These are phyloP conservation scores for Ceratobasidium sp. DNA, from an alignment of 1,284 basidiomycete species.

Conservation along the genomic window DNA sequence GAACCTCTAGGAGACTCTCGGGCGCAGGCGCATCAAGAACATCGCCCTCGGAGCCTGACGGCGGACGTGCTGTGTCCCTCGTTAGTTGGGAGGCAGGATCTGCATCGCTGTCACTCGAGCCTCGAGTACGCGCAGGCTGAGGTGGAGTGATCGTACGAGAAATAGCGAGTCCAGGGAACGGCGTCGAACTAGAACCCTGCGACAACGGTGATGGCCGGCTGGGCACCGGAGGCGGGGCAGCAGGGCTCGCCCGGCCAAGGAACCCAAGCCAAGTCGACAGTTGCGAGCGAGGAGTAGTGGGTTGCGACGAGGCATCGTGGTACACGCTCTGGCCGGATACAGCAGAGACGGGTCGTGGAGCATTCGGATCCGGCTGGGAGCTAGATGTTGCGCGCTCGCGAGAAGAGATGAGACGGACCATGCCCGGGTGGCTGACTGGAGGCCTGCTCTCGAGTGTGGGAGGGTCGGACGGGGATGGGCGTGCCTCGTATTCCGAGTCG, in stretches of 20 bases:
- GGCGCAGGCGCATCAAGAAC: constrained; percentile 37
- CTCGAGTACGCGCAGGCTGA: constrained; percentile 22
- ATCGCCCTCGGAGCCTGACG: constrained; percentile 12
- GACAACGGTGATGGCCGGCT: constrained; percentile 25
- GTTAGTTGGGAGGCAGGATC: constrained; percentile 28
- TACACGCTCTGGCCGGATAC: constrained; percentile 34
- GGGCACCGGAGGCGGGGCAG: constrained; percentile 34
- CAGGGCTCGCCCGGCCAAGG: constrained; percentile 31
- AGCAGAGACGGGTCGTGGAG: constrained; percentile 10
- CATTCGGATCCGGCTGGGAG: neutral
- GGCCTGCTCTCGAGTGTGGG: constrained; percentile 37
- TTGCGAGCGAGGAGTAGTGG: constrained; percentile 20
- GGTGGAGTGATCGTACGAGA: constrained; percentile 29
- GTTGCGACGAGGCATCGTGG: constrained; percentile 31
- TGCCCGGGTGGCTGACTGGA: constrained; percentile 25
- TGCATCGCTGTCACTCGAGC: constrained; percentile 33
- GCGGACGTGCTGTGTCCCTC: neutral
- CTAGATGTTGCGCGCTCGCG: neutral
- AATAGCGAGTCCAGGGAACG: neutral
- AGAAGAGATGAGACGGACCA: constrained; percentile 23
- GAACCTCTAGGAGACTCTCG: constrained; percentile 33
- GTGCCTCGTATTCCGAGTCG: neutral
- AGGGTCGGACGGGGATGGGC: constrained; percentile 23
- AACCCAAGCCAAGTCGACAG: constrained; percentile 38
- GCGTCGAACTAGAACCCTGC: constrained; percentile 13